Evolutionary conservation across 2,329 filamentous ascomycete genomes (phyloP), one percentile per base, ranked within the genome.

Genomic region (Talaromyces sp.): DNA sequence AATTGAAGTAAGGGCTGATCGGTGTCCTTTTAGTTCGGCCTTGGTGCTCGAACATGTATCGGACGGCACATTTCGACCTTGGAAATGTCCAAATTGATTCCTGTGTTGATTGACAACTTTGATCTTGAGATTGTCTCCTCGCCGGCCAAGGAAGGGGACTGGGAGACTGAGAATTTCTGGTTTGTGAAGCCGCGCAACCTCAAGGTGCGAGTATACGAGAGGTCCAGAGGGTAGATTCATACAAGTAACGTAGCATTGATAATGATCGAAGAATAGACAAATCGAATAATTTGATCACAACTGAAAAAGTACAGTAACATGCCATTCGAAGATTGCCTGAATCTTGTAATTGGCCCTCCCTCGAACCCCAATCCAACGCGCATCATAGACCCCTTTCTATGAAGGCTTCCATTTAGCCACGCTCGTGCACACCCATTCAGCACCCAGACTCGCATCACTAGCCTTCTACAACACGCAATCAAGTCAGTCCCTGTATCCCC

Each of bases 61-160:
- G 70, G 70, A 9, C 68, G 68, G 57, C 69, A 71, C 44, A 70
- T 71, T 3, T 69, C 68, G 4, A 54, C 68, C 18, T 61, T 71
- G 63, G 69, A 71, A 57, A 71, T 71, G 63, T 50, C 63, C 7
- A 72, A 72, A 55, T 60, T 71, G 25, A 66, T 71, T 2, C 68
- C 68, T 1, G 65, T 67, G 14, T 55, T 70, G 7, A 57, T 72
- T 11, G 55, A 67, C 11, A 39, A 66, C 5, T 72, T 68, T 16
- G 56, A 63, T 55, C 48, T 59, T 39, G 28, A 35, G 2, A 59
- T 37, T 35, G 16, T 56, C 5, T 44, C 56, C 9, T 39, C 61
- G 14, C 44, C 31, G 11, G 18, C 31, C 0, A 46, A 35, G 12
- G 48, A 58, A n/a, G 14, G 35, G 7, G 16, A 60, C 1, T 55